Percentiles rank a stretch among this genome's conserved stretches.
Evolutionary conservation across 257 asterid genomes (phyloP).

Genomic region (Solanum habrochaites): DNA sequence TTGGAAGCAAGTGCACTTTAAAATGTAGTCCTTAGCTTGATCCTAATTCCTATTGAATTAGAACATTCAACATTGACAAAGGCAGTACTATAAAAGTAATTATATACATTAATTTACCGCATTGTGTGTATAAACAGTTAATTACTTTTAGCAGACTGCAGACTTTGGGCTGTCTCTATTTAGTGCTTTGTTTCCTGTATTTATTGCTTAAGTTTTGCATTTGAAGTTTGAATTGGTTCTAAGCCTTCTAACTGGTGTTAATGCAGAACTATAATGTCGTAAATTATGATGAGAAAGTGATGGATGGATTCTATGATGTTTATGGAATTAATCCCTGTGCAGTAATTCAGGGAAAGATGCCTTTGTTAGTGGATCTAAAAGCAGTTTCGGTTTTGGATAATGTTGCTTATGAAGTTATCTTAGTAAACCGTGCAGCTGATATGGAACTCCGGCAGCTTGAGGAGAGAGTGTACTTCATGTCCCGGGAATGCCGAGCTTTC

Average conservation of each 20-base stretch:
- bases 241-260: constrained; percentile 2
- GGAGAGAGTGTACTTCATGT: constrained; percentile 59
- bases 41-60: background rate
- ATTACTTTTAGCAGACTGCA: background rate
- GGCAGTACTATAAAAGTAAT: background rate
- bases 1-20: background rate
- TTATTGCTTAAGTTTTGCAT: background rate
- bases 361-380: constrained; percentile 61
- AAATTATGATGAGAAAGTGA: constrained; percentile 79
- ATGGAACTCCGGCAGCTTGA: constrained; percentile 65
- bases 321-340: constrained; percentile 60
- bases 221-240: background rate
- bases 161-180: background rate
- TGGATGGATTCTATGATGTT: constrained; percentile 93
- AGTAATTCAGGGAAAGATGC: constrained; percentile 59
- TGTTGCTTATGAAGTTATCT: constrained; percentile 63
- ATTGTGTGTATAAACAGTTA: background rate
- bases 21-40: background rate
- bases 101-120: background rate
- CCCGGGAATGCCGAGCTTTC: constrained; percentile 42
- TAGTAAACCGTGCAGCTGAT: constrained; percentile 66
- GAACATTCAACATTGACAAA: background rate
- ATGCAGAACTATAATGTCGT: constrained; percentile 82
- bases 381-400: constrained; percentile 46
- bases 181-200: background rate